Conservation (phyloP, 2,329 filamentous ascomycete species). For the Exophiala sp. region DNA sequence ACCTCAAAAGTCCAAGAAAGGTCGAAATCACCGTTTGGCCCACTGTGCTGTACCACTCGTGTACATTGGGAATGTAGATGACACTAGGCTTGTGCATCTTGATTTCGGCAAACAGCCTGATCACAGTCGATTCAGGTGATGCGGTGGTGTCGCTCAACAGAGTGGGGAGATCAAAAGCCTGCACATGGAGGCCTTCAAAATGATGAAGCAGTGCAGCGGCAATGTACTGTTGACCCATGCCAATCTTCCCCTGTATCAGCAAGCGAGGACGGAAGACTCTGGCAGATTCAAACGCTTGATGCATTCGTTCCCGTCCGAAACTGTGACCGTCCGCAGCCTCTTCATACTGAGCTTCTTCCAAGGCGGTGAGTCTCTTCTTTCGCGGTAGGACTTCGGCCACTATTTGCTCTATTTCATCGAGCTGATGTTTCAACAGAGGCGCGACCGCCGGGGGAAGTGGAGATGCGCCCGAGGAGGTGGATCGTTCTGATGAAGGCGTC, state of each 20-base stretch:
- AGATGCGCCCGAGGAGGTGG: constrained; percentile 74
- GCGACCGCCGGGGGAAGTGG: constrained; percentile 74
- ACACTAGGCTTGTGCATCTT: constrained; percentile 92
- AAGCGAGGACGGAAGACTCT: constrained; percentile 84
- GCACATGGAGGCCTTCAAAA: constrained; percentile 88
- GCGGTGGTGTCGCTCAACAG: constrained; percentile 76
- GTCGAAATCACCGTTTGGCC: constrained; percentile 63
- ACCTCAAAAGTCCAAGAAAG: constrained; percentile 73
- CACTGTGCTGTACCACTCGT: constrained; percentile 75
- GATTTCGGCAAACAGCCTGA: constrained; percentile 85
- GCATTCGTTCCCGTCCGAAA: constrained; percentile 74
- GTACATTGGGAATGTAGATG: constrained; percentile 86
- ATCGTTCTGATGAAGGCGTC: constrained; percentile 87
- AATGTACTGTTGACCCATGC: constrained; percentile 93
- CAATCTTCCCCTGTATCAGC: constrained; percentile 70
- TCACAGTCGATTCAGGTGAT: constrained; percentile 78
- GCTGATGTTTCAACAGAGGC: constrained; percentile 68
- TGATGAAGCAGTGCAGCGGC: constrained; percentile 79
- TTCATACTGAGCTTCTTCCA: constrained; percentile 91
- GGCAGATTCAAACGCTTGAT: constrained; percentile 75
- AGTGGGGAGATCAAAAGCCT: constrained; percentile 86
- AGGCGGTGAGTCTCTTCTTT: constrained; percentile 76
- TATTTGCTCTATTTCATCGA: constrained; percentile 61
- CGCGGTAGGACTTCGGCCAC: constrained; percentile 74
- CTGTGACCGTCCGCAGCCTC: constrained; percentile 75